Evolutionary conservation across 441 rosid genomes (phyloP), one percentile per base, ranked within the genome.

Genomic region (Lepidium campestre): DNA sequence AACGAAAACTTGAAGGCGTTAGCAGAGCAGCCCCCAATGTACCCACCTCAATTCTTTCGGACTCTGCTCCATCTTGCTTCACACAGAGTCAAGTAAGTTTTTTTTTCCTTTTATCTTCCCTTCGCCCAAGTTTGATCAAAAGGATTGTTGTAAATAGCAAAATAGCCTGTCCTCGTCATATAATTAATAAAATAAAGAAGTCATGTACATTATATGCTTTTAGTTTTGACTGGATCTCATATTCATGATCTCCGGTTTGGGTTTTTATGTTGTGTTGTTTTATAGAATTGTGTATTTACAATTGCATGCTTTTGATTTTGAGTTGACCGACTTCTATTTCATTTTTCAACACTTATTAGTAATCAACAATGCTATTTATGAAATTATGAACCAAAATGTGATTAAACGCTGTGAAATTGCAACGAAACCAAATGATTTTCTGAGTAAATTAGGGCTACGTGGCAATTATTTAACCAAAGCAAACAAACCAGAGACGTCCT

Each of bases 1-100:
- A 37, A 14, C 6, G 42, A 13, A 69, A 54, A 46, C 20, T 69
- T 42, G 18, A 88, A 93, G 97, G 97, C 99, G 34, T 81, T 91
- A 50, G 79, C 91, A 41, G 96, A 91, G 83, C 76, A 87, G 59
- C 90, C 93, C 11, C 92, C 96, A 13, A 53, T 89, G 77, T 80
- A 91, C 66, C 96, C 97, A 76, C 91, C 83, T 39, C 67, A 45
- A 1, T 93, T 91, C 82, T 91, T 93, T 74, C 90, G 95, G 9
- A 86, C 71, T 10, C 80, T 93, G 54, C 93, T 91, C 57, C 88
- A 91, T 75, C 80, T 91, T 80, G 87, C 88, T 40, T 74, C 88
- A 7, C 82, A 81, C 32, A 80, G 91, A 77, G 61, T 64, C 44
- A 5, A 48, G 31, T 80, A 74, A 79, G 74, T 35, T 69, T 55